Percentiles rank a stretch among this genome's conserved stretches.
These are phyloP conservation scores for Diaporthe sp. DNA, from an alignment of 2,329 filamentous ascomycete species.

Conservation along the genomic window DNA sequence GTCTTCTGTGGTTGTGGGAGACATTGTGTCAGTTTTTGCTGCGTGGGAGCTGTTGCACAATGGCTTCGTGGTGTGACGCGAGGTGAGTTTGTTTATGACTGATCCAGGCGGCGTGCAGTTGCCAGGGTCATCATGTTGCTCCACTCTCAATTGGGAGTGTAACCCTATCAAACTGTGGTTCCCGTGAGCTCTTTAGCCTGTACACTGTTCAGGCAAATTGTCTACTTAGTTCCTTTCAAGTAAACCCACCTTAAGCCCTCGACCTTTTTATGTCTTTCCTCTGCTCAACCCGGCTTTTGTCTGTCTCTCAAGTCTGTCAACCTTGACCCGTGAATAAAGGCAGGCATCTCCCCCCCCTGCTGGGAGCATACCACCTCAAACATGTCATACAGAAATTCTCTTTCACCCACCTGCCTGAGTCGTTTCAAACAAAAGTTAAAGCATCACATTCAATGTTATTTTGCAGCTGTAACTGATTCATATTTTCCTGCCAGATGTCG, in stretches of 20 bases:
- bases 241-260: too few relatives aligned
- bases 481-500: slow-evolving; percentile 5
- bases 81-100: neutral
- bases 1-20: neutral
- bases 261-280: neutral
- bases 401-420: too few relatives aligned
- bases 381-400: too few relatives aligned
- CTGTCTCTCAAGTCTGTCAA: too few relatives aligned
- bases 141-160: neutral
- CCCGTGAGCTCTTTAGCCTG: neutral
- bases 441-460: too few relatives aligned
- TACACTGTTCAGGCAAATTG: neutral
- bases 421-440: too few relatives aligned
- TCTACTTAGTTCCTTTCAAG: too few relatives aligned
- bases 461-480: too few relatives aligned
- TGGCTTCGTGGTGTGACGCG: neutral
- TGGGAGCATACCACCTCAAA: too few relatives aligned
- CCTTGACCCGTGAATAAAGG: too few relatives aligned
- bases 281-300: neutral
- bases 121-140: neutral
- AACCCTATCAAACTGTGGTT: neutral
- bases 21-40: slow-evolving; percentile 1
- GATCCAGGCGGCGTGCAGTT: neutral
- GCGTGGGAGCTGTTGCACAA: neutral
- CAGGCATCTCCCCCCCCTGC: too few relatives aligned